Evolutionary conservation across 2,329 filamentous ascomycete genomes (phyloP), one percentile per base, ranked within the genome.

Genomic region (Biscogniauxia marginata): DNA sequence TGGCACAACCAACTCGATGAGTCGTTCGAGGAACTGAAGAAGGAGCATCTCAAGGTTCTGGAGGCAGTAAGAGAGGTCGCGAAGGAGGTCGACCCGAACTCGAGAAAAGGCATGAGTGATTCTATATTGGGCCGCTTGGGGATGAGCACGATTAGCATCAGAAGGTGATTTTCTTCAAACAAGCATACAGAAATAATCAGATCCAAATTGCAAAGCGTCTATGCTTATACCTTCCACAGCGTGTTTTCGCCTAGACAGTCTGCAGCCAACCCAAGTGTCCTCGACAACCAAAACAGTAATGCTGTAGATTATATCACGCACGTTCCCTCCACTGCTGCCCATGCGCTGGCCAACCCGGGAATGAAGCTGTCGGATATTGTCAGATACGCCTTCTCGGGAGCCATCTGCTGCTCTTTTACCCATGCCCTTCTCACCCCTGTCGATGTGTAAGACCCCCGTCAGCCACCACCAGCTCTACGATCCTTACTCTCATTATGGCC

Each of bases 1-100:
- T 89, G 86, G 86, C 86, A 89, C 71, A 80, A 87, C 65, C 76
- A 86, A 66, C 74, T 89, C 6, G 83, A 88, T 60, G 77, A 81
- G 19, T 81, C 83, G 57, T 88, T 89, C 65, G 76, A 83, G 54
- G 73, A 77, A 9, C 72, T 88, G 21, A 85, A 83, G 66, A 77
- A 76, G 55, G 84, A 87, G 62, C 83, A 88, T 61, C 63, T 78
- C 16, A 70, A 71, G 52, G 76, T 79, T 23, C 69, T 78, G 51
- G 64, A 69, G 45, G 63, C 70, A 22, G 70, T 75, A 49, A 70
- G 67, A 56, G 66, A 66, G 54, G 65, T 69, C 62, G 60, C 75
- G 53, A 65, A 72, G 39, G 69, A 62, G 56, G 59, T 66, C 54
- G 61, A 64, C 53, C 59, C 61, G n/a, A 59, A 74, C 44, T 66